Conservation (phyloP, 2,329 filamentous ascomycete genomes). For the Colletotrichum endophyticum region DNA sequence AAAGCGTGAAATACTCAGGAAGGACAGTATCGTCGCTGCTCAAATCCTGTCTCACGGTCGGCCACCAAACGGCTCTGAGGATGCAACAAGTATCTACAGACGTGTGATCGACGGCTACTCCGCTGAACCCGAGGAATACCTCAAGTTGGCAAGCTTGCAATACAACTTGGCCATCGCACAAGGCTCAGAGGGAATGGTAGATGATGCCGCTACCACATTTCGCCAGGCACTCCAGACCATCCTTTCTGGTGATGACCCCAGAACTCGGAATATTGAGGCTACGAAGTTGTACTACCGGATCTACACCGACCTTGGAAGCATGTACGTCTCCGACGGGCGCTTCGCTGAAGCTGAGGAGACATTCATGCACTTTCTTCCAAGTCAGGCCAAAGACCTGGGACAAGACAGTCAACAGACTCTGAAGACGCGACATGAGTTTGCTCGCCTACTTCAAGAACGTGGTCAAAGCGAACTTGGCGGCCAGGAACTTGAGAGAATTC, state of each 20-base stretch:
- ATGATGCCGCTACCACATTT: background rate
- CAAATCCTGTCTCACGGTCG: background rate
- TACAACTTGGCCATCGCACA: background rate
- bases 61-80: background rate
- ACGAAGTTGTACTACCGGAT: background rate
- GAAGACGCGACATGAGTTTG: background rate
- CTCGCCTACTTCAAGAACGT: background rate
- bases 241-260: background rate
- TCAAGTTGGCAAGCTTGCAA: background rate
- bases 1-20: background rate
- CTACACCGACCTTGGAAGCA: background rate
- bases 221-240: background rate
- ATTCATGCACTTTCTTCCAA: background rate
- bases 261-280: fast-evolving
- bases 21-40: background rate
- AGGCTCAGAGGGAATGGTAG: background rate
- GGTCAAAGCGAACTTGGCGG: background rate
- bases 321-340: background rate
- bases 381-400: background rate
- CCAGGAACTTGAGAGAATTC: background rate
- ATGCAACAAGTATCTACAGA: background rate
- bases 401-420: background rate
- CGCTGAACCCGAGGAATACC: background rate
- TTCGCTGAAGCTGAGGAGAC: background rate
- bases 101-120: background rate